A percentile compares a stretch with the other conserved stretches of the same genome.
phyloP scores from a whole-genome alignment of 345 rosid species.

The Acer saccharum region DNA sequence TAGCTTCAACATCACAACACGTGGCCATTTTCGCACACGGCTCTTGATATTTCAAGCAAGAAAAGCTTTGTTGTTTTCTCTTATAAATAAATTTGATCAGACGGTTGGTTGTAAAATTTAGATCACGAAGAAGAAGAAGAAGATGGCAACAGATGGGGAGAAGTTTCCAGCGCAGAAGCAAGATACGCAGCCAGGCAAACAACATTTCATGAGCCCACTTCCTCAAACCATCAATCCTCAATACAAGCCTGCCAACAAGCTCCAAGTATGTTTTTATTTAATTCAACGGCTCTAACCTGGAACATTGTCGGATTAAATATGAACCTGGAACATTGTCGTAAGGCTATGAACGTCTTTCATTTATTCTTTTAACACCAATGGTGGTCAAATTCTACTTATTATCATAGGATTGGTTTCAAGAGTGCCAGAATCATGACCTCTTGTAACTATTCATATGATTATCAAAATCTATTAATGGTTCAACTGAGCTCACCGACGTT shows the following conservation, averaged over 20 bases:
- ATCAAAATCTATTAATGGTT: too few relatives aligned
- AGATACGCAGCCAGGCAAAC: slow-evolving; percentile 6
- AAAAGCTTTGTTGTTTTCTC: not conserved
- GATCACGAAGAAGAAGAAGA: not conserved
- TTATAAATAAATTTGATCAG: not conserved
- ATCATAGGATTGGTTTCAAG: too few relatives aligned
- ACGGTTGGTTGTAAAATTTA: not conserved
- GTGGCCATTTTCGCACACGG: not conserved
- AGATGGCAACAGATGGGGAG: slow-evolving; percentile 5
- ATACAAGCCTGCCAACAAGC: not conserved
- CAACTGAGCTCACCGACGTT: not conserved
- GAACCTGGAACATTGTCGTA: too few relatives aligned
- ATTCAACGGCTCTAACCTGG: not conserved
- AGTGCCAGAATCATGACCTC: not conserved
- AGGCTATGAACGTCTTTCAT: too few relatives aligned
- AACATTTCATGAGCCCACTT: not conserved
- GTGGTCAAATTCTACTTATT: too few relatives aligned
- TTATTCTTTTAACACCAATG: too few relatives aligned
- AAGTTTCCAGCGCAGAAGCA: not conserved
- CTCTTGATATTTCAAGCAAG: not conserved
- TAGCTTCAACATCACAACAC: not conserved
- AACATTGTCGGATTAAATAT: too few relatives aligned
- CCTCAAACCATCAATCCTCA: not conserved
- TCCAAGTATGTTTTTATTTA: not conserved
- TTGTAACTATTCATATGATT: too few relatives aligned